phyloP scores from a whole-genome alignment of 2,329 filamentous ascomycete species.

The Mariannaea elegans region DNA sequence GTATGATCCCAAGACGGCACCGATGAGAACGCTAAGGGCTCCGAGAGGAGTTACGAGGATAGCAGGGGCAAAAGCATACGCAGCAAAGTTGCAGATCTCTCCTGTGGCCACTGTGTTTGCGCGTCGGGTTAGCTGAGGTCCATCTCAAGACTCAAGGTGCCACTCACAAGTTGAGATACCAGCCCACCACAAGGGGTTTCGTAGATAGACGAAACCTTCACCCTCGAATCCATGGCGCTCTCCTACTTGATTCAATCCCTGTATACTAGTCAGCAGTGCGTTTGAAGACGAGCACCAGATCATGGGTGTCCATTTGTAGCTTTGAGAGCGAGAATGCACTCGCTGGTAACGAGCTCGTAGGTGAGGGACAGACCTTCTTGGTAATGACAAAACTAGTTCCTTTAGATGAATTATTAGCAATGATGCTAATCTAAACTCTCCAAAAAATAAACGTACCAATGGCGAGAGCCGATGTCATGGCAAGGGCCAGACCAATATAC shows the following conservation, averaged over 20 bases:
- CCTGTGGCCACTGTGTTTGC: conserved; percentile 78
- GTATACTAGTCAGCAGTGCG: conserved; percentile 24
- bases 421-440: neutral
- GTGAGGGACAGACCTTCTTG: conserved; percentile 76
- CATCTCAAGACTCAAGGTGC: neutral
- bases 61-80: conserved; percentile 98
- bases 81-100: conserved; percentile 96
- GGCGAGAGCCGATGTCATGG: conserved; percentile 77
- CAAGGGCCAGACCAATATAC: conserved; percentile 80
- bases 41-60: conserved; percentile 96
- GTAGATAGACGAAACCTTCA: conserved; percentile 93
- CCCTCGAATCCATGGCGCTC: conserved; percentile 95
- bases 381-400: conserved; percentile 98
- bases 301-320: too few species aligned
- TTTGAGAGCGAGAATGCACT: neutral
- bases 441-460: conserved; percentile 68
- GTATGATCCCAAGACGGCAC: conserved; percentile 92
- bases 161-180: conserved; percentile 86
- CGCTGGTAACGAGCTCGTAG: neutral
- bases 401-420: conserved; percentile 48
- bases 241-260: conserved; percentile 91
- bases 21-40: conserved; percentile 93
- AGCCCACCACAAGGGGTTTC: conserved; percentile 96
- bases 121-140: conserved; percentile 31
- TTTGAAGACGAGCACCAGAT: neutral